phyloP scores from a whole-genome alignment of 768 basidiomycete genomes.

The Heimioporus sp. region DNA sequence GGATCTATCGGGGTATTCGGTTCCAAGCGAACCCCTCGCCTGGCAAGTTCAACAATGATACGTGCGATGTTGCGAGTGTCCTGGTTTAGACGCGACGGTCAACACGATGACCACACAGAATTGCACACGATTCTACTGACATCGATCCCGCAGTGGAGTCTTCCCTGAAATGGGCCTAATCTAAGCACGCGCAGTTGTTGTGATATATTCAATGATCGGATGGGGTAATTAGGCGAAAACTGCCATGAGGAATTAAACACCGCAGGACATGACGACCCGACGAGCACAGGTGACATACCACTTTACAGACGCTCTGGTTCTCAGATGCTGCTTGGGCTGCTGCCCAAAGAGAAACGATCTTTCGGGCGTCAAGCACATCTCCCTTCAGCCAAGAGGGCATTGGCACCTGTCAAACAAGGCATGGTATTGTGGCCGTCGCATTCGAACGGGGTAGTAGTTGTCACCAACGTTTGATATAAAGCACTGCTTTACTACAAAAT shows the following conservation, averaged over 20 bases:
- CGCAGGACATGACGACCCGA: not conserved
- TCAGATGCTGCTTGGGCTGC: conserved; percentile 10
- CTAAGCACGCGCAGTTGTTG: conserved; percentile 74
- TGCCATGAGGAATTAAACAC: conserved; percentile 5
- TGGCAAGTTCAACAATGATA: conserved; percentile 75
- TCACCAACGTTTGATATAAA: conserved; percentile 74
- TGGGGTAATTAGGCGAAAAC: conserved; percentile 15
- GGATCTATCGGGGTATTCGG: conserved; percentile 73
- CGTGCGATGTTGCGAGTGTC: conserved; percentile 89
- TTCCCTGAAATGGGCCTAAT: conserved; percentile 75
- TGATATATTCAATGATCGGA: conserved; percentile 57
- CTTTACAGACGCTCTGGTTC: conserved; percentile 6
- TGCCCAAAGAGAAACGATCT: conserved; percentile 48
- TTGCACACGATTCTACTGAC: conserved; percentile 48
- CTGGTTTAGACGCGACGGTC: conserved; percentile 37
- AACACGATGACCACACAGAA: not conserved
- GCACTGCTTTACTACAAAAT: conserved; percentile 87
- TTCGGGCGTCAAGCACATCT: conserved; percentile 74
- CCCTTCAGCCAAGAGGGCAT: conserved; percentile 75
- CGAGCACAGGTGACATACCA: conserved; percentile 11
- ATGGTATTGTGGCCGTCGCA: conserved; percentile 10
- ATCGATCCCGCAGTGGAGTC: conserved; percentile 87
- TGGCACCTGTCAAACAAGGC: conserved; percentile 41
- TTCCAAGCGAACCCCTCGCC: conserved; percentile 61
- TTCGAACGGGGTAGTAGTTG: not conserved